Evolutionary conservation across 2,329 filamentous ascomycete genomes (phyloP), one percentile per base, ranked within the genome.

Genomic region (Ambrosiella xylebori): DNA sequence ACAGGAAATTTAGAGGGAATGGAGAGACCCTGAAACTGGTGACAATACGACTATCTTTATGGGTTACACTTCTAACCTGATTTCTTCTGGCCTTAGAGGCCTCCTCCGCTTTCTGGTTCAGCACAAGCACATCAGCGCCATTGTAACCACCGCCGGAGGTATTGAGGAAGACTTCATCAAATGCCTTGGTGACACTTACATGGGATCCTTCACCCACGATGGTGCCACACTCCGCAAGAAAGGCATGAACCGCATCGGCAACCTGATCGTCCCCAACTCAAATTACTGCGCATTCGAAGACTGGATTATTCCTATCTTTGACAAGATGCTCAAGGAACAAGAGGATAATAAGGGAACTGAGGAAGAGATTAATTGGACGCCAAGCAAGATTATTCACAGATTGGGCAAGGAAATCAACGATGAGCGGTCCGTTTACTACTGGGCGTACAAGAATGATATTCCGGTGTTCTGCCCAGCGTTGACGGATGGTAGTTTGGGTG

Each of bases 131-230:
- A 83, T 98, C 62, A 93, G 88, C 0, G 86, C 85, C 63, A 88
- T 98, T 65, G 93, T 98, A 61, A 95, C 93, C 27, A 95, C 93
- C 0, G 93, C 93, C 0, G 93, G 93, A 50, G 93, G 93, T 54
- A 81, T 98, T 56, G 93, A 98, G 70, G 93, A 98, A 69, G 93
- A 98, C 70, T 83, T 98, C 59, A 98, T 98, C 77, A 98, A 98
- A 74, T 98, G 93, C 65, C 82, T 98, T 1, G 93, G 86, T 9
- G 84, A 88, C 56, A 98, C 93, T 0, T 98, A 96, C 70, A 82
- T 97, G 67, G 88, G 88, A 50, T 84, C 86, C 1, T 98, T 97
- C 71, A 80, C 78, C 56, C 83, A 87, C 0, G 73, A 78, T 0
- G 93, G 93, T 12, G 84, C 86, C 7, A 79, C 81, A 1, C 78